These are phyloP conservation scores for Penicillium sp. DNA, from an alignment of 2,329 filamentous ascomycete species.

Conservation along the genomic window DNA sequence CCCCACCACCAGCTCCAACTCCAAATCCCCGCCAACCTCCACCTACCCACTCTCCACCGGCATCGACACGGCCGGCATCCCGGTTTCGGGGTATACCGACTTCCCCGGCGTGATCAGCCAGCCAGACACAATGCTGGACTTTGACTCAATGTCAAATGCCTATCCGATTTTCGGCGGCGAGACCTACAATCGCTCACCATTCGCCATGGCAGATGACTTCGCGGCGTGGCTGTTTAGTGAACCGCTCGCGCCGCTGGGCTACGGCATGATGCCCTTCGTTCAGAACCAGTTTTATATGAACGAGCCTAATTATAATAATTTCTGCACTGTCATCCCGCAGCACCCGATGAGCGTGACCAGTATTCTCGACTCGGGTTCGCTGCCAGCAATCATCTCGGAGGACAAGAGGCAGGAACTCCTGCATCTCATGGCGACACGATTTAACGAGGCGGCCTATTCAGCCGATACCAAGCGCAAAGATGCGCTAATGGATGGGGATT, in stretches of 20 bases:
- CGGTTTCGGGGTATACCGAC: conserved; percentile 23
- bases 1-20: conserved; percentile 13
- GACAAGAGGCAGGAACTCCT: conserved; percentile 84
- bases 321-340: conserved; percentile 58
- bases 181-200: conserved; percentile 82
- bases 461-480: conserved; percentile 76
- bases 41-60: conserved; percentile 25
- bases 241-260: conserved; percentile 59
- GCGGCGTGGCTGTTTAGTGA: conserved; percentile 83
- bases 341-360: conserved; percentile 91
- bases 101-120: conserved; percentile 21
- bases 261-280: conserved; percentile 48
- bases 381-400: conserved; percentile 81
- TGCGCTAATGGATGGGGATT: conserved; percentile 76
- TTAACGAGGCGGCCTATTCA: conserved; percentile 78
- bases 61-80: conserved; percentile 20
- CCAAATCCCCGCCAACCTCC: conserved; percentile 21
- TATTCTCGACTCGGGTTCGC: conserved; percentile 76
- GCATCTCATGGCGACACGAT: conserved; percentile 78
- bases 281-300: conserved; percentile 57
- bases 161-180: conserved; percentile 89
- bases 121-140: conserved; percentile 22
- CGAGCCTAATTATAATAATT: conserved; percentile 53
- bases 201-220: conserved; percentile 85
- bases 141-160: conserved; percentile 50